Evolutionary conservation across 352 stramenopile genomes (phyloP).

Genomic region (Globisporangium iwayamae): DNA sequence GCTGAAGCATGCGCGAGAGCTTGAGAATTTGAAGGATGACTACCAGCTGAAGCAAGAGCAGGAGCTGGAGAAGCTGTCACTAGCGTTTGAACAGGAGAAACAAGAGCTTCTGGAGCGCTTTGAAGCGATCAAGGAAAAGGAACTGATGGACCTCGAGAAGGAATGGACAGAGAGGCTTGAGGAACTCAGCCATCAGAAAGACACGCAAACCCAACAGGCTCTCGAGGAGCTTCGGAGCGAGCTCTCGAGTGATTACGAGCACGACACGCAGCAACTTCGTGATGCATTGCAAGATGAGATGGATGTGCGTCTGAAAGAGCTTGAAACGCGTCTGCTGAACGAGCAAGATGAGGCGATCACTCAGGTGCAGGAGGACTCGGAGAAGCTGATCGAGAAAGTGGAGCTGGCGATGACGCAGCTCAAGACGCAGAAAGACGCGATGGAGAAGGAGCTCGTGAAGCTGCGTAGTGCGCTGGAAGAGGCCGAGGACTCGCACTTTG

Average conservation of each 20-base stretch:
- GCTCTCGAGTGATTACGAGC: conserved; percentile 21
- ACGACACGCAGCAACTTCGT: conserved; percentile 27
- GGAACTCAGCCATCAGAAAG: neutral
- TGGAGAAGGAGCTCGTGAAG: conserved; percentile 50
- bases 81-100: conserved; percentile 18
- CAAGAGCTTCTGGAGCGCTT: conserved; percentile 9
- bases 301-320: conserved; percentile 33
- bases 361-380: conserved; percentile 76
- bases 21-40: conserved; percentile 1
- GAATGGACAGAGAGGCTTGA: conserved; percentile 25
- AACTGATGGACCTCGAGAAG: conserved; percentile 19
- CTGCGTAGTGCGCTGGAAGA: conserved; percentile 61
- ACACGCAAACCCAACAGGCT: conserved; percentile 16
- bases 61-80: conserved; percentile 15
- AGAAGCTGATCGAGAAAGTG: conserved; percentile 74
- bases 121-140: conserved; percentile 12
- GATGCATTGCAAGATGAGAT: conserved; percentile 29
- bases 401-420: conserved; percentile 66
- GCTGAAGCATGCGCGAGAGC: neutral
- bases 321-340: conserved; percentile 37
- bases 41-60: conserved; percentile 14
- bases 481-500: conserved; percentile 71
- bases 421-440: conserved; percentile 68
- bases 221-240: conserved; percentile 19
- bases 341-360: conserved; percentile 75